Evolutionary conservation across 2,329 filamentous ascomycete species (phyloP), one percentile per base, ranked within the genome.

Genomic region (Colletotrichum tofieldiae): DNA sequence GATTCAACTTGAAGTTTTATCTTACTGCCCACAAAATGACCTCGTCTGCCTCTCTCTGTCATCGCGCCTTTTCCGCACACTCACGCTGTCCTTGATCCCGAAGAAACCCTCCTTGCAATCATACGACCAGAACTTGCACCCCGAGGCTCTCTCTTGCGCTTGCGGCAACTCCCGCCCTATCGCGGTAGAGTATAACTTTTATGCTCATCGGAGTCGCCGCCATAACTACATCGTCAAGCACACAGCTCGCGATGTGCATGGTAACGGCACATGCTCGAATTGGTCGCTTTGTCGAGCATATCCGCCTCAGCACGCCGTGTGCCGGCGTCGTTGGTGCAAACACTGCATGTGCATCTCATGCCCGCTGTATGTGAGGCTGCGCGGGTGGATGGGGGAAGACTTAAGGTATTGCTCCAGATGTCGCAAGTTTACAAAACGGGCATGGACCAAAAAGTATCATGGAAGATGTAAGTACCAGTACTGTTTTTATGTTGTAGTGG

Each of bases 341-440:
- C 68, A 68, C 51, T 71, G 65, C 29, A n/a, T 4, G 20, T 71
- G 68, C 37, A 68, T 51, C 20, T 49, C 65, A 1, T 71, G 68
- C 3, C 68, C 68, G 1, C 58, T 71, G 18, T 41, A 67, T 2
- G 6, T 20, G 23, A 45, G 68, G 6, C 56, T 68, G 1, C 41
- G 56, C 1, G 11, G 2, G 5, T 71, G 56, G 65, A 63, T 63
- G n/a, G 58, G 56, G 1, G 3, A 32, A 2, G 39, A 47, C 3
- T 1, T 23, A 32, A 43, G 16, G 23, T 71, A 68, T 9, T 71
- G 68, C 35, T 29, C 41, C 14, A 11, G 16, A 1, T 71, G 68
- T 26, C n/a, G 18, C 32, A 71, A 52, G 51, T 59, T 71, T 6
- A 71, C 68, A 7, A 63, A 29, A 5, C 49, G 68, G 18, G 29